Evolutionary conservation across 305 asterid genomes (phyloP), one percentile per base, ranked within the genome.

Genomic region (Solanum hybrid): DNA sequence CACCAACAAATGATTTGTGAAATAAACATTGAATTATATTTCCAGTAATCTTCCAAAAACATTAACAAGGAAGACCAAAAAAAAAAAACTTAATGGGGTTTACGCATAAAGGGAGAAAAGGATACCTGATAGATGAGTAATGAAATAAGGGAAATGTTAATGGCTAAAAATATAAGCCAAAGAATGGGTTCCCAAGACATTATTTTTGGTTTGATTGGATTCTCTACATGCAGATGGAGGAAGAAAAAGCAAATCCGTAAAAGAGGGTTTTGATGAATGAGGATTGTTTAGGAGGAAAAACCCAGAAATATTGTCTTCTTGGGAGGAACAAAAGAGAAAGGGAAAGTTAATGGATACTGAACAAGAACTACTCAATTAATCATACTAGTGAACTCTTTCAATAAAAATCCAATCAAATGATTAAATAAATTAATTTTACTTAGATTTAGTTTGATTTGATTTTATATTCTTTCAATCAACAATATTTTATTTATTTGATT

Each of bases 101-200:
- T 9, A 34, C 64, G 14, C 0, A 64, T 3, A 10, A 35, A 71
- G 24, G 85, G 24, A 1, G 51, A 13, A 38, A 80, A 80, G 2
- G 56, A 6, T 93, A 94, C 98, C 96, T 95, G 97, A 88, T 94
- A 94, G 88, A 94, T 92, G 90, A 93, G 91, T 37, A 92, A 93
- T 69, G 92, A 95, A 22, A 94, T 84, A 34, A 94, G 96, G 42
- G 92, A 81, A 10, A 95, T 89, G 89, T 93, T 93, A 64, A 92
- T 89, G 31, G 88, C 40, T 80, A 94, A 80, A 88, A 94, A 93
- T 32, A 95, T 81, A n/a, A 95, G 3, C 98, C 97, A 95, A 26
- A 93, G 89, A 91, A 93, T 37, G 34, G 94, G 93, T 66, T 82
- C 91, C 98, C 95, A 94, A 79, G 81, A 92, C 98, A 95, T 95